A percentile compares a stretch with the other conserved stretches of the same genome.
Evolutionary conservation across 208 protist species (phyloP).

Genomic region (Leishmania aethiopica): DNA sequence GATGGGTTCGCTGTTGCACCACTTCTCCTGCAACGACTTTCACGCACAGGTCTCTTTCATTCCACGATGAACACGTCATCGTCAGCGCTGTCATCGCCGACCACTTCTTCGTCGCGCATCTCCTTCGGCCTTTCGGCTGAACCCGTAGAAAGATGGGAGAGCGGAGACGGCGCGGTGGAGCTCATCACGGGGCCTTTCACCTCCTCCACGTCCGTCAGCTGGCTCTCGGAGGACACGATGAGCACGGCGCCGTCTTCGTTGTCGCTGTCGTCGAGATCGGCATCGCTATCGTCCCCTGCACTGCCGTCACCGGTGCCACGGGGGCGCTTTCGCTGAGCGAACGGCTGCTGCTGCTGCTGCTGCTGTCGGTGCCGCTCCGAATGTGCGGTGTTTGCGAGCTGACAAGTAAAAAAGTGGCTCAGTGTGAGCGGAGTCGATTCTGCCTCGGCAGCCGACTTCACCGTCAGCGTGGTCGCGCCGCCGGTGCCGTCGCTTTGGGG

Average conservation of each 20-base stretch:
- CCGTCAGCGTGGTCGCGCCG: constrained; percentile 2
- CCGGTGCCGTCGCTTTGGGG: constrained; percentile 18
- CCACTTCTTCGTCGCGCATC: not conserved
- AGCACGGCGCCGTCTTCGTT: constrained; percentile 15
- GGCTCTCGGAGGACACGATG: constrained; percentile 18
- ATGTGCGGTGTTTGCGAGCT: not conserved
- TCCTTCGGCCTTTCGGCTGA: not conserved
- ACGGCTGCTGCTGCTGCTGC: not conserved
- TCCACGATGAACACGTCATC: constrained; percentile 38
- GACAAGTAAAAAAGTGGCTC: constrained; percentile 24
- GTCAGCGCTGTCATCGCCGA: constrained; percentile 9
- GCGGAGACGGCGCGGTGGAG: not conserved
- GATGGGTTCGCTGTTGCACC: not conserved
- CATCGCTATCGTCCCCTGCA: not conserved
- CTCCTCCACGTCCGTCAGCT: not conserved
- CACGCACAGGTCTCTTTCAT: not conserved
- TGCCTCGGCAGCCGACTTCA: not conserved
- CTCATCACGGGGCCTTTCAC: not conserved
- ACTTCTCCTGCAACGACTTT: not conserved
- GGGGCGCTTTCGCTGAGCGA: not conserved
- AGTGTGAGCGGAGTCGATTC: constrained; percentile 22
- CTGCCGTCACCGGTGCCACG: not conserved
- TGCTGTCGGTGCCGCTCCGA: not conserved
- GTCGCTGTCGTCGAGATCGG: constrained; percentile 3
- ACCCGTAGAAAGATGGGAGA: too few species aligned